These are phyloP conservation scores for Rhododendron kiyosumense DNA, from an alignment of 148 eudicot species.

Conservation along the genomic window DNA sequence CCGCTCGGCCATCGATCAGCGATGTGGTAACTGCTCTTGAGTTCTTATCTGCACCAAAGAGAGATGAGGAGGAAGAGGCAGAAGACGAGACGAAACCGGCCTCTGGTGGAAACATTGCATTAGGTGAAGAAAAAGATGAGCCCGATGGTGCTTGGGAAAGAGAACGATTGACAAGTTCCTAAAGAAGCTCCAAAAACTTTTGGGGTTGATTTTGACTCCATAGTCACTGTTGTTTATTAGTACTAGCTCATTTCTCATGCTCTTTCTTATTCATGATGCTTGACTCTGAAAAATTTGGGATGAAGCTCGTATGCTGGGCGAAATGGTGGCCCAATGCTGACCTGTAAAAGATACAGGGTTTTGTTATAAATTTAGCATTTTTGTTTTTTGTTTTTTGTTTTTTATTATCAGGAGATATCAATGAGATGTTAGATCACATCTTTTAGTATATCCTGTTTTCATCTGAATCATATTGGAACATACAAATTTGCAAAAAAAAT, in stretches of 20 bases:
- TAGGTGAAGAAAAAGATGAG: background rate
- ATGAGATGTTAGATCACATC: too few species aligned
- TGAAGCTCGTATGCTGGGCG: background rate
- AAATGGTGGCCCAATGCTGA: too few species aligned
- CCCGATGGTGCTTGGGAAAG: background rate
- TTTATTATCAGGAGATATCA: too few species aligned
- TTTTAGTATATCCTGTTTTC: too few species aligned
- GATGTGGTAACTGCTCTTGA: constrained; percentile 4
- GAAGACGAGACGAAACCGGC: background rate
- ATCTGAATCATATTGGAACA: background rate
- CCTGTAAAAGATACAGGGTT: too few species aligned
- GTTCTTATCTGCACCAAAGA: background rate
- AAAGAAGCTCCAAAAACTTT: background rate
- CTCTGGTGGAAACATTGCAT: background rate
- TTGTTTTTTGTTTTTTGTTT: too few species aligned
- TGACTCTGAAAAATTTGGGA: background rate
- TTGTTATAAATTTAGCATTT: too few species aligned
- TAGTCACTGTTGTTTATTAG: background rate
- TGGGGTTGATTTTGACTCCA: background rate
- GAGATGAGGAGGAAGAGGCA: background rate
- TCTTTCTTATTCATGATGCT: background rate
- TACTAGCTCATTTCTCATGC: background rate
- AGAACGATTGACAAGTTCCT: background rate
- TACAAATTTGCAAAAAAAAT: too few species aligned
- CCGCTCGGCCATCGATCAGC: constrained; percentile 10